Conservation (phyloP, 768 basidiomycete species). For the Boletus pseudopeckii region DNA sequence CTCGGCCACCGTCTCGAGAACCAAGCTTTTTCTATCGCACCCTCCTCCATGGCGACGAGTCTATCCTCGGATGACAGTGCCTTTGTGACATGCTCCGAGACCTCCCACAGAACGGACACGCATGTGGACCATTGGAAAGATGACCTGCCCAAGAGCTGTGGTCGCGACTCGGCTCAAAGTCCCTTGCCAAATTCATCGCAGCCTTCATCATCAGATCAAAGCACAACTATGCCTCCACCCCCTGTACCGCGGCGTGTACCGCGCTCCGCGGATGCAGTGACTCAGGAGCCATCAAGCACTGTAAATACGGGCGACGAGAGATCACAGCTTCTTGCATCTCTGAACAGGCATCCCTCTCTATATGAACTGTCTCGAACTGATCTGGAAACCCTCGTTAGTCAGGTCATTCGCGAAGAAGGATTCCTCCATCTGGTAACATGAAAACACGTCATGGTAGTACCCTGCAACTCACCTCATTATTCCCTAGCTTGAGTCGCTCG, state of each 20-base stretch:
- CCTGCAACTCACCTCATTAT: slow-evolving; percentile 11
- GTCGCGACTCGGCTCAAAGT: slow-evolving; percentile 5
- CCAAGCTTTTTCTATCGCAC: not conserved
- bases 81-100: slow-evolving; percentile 29
- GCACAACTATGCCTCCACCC: slow-evolving; percentile 30
- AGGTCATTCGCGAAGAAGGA: slow-evolving; percentile 70
- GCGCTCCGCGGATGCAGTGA: slow-evolving; percentile 1
- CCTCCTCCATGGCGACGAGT: slow-evolving; percentile 8
- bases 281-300: slow-evolving; percentile 6
- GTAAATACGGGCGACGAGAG: slow-evolving; percentile 4
- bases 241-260: slow-evolving; percentile 22
- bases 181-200: slow-evolving; percentile 35
- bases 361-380: slow-evolving; percentile 49
- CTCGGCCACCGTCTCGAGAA: not conserved
- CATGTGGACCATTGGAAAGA: slow-evolving; percentile 1
- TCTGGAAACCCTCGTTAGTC: slow-evolving; percentile 56
- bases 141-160: not conserved
- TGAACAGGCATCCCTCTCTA: slow-evolving; percentile 45
- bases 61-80: slow-evolving; percentile 28
- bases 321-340: slow-evolving; percentile 34
- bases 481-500: slow-evolving; percentile 50
- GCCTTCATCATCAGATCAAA: slow-evolving; percentile 26
- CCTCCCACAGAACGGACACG: slow-evolving; percentile 8
- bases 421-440: slow-evolving; percentile 67
- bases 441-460: not conserved